Percentiles rank a stretch among this genome's conserved stretches.
These are phyloP conservation scores for Sporisorium scitamineum DNA, from an alignment of 1,284 basidiomycete species.

Conservation along the genomic window DNA sequence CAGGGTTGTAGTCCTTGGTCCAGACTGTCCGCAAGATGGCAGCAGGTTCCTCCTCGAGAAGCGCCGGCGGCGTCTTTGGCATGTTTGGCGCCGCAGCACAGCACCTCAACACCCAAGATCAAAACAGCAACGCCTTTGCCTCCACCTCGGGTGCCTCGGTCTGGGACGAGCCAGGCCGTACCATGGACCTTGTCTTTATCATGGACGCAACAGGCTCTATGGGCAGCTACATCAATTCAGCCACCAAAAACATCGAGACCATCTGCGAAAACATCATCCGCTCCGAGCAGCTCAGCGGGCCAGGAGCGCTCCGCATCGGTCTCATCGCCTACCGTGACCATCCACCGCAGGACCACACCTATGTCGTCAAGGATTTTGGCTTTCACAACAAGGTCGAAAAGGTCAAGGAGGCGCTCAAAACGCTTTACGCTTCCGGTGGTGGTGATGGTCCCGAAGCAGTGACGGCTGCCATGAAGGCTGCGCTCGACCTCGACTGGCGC, in stretches of 20 bases:
- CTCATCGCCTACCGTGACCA: slow-evolving; percentile 75
- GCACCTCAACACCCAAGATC: slow-evolving; percentile 41
- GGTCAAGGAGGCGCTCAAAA: slow-evolving; percentile 85
- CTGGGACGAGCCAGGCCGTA: slow-evolving; percentile 42
- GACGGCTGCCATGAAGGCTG: slow-evolving; percentile 90
- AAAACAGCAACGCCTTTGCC: slow-evolving; percentile 11
- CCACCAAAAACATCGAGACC: slow-evolving; percentile 97
- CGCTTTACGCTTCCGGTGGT: slow-evolving; percentile 88
- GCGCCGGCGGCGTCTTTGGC: slow-evolving; percentile 47
- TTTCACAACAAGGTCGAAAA: slow-evolving; percentile 91
- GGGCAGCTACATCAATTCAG: slow-evolving; percentile 71
- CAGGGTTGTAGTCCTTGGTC: not conserved
- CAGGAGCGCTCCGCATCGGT: slow-evolving; percentile 79
- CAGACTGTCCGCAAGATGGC: slow-evolving; percentile 15
- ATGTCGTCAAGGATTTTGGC: slow-evolving; percentile 86
- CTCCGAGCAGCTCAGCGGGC: slow-evolving; percentile 86
- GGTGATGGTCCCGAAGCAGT: slow-evolving; percentile 98
- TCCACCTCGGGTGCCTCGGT: slow-evolving; percentile 23
- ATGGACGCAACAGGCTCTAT: slow-evolving; percentile 69
- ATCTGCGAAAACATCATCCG: slow-evolving; percentile 97
- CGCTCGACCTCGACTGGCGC: slow-evolving; percentile 79
- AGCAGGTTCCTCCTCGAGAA: slow-evolving; percentile 30
- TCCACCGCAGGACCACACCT: slow-evolving; percentile 67
- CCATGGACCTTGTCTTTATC: slow-evolving; percentile 67
- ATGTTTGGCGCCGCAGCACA: slow-evolving; percentile 63